A percentile compares a stretch with the other conserved stretches of the same genome.
These are phyloP conservation scores for Tolypocladium cylindrosporum DNA, from an alignment of 2,329 filamentous ascomycete genomes.

Conservation along the genomic window DNA sequence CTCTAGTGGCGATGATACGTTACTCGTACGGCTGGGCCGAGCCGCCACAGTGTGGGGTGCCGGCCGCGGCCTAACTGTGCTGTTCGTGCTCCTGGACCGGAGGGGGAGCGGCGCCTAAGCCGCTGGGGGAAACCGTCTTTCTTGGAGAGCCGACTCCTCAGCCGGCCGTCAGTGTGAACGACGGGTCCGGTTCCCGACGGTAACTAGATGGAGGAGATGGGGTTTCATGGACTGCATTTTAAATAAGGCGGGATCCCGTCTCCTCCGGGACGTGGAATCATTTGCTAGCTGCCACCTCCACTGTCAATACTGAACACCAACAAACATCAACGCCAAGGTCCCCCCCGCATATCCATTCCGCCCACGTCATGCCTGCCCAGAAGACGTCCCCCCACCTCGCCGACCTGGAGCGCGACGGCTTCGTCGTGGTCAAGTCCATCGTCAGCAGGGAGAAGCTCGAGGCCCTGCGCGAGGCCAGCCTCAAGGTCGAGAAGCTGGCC, in stretches of 20 bases:
- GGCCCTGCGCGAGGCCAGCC: constrained; percentile 49
- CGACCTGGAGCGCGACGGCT: constrained; percentile 61
- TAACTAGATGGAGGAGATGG: background rate
- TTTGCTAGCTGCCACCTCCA: background rate
- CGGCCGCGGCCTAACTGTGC: background rate
- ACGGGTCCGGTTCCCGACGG: background rate
- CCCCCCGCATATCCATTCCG: background rate
- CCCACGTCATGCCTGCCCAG: constrained; percentile 8
- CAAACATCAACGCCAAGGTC: background rate
- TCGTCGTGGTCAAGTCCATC: constrained; percentile 59
- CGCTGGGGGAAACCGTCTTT: background rate
- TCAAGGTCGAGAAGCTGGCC: constrained; percentile 47
- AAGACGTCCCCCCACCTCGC: constrained; percentile 15
- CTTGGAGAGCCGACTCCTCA: background rate
- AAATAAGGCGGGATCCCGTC: background rate
- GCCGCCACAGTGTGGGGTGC: background rate
- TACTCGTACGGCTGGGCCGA: constrained; percentile 1
- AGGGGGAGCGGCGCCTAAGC: background rate
- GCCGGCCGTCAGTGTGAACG: background rate
- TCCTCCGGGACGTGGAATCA: background rate
- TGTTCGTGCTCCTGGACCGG: background rate
- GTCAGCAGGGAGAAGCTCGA: constrained; percentile 46
- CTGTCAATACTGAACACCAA: background rate
- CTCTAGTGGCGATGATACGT: constrained; percentile 4
- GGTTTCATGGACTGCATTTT: background rate